phyloP scores from a whole-genome alignment of 805 yeast species.

The Candida coleopterorum region DNA sequence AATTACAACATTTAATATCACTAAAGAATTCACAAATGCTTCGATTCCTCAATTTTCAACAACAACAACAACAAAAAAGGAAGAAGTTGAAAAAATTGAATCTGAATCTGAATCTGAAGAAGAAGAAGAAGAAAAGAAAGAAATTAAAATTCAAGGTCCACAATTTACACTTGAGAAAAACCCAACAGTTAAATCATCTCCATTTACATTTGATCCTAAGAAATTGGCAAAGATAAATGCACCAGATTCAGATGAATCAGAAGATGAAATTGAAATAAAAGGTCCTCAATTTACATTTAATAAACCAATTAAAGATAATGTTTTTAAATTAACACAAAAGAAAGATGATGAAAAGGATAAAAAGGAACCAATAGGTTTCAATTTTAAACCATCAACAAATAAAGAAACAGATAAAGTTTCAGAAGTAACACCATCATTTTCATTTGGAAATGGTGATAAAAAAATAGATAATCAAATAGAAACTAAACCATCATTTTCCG shows the following conservation, averaged over 20 bases:
- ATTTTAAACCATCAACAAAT: neutral
- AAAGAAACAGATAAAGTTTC: conserved; percentile 4
- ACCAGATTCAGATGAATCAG: conserved; percentile 45
- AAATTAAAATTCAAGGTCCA: conserved; percentile 33
- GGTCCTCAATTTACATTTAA: conserved; percentile 63
- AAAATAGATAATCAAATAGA: too few species aligned
- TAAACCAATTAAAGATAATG: conserved; percentile 31
- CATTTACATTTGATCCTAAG: conserved; percentile 35
- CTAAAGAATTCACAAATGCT: neutral
- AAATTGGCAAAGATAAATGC: conserved; percentile 17
- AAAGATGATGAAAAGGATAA: conserved; percentile 5
- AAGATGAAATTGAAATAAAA: conserved; percentile 60
- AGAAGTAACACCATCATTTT: conserved; percentile 18
- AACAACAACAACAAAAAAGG: neutral
- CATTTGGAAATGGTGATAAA: conserved; percentile 15
- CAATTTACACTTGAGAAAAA: conserved; percentile 25
- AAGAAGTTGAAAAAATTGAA: conserved; percentile 2
- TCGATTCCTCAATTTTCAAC: neutral
- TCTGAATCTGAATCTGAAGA: conserved; percentile 20
- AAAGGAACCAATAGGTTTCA: neutral
- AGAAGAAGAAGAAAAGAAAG: conserved; percentile 23
- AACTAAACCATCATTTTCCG: too few species aligned
- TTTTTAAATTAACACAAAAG: conserved; percentile 19
- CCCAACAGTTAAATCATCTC: conserved; percentile 30
- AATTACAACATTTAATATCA: neutral